Base-by-base conservation (phyloP, 352 stramenopile genomes). In the Phytophthora syringae region DNA sequence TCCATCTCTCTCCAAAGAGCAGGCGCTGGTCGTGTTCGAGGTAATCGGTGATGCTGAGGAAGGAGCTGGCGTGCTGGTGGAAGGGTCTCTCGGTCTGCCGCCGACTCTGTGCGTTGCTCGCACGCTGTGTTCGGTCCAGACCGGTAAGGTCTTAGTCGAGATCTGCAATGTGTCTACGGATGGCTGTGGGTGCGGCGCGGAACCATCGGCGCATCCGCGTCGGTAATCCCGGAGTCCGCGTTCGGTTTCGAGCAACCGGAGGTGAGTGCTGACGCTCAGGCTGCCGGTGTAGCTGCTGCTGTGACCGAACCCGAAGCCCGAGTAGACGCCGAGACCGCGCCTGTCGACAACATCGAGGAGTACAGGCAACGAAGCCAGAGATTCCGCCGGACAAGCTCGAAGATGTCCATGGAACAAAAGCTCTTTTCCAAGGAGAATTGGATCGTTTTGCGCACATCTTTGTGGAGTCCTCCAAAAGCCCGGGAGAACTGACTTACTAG, bases 81-180 rank as follows among this genome's bases (percentile, higher is more conserved):
- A 63, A 48, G 28, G 27, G 10, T 37, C 15, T 7, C 47, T n/a
- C n/a, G n/a, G n/a, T n/a, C n/a, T n/a, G n/a, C n/a, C n/a, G n/a
- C n/a, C n/a, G n/a, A n/a, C n/a, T 1, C 11, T 59, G 15, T 28
- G 48, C 7, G 48, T 65, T 9, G 57, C 37, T 1, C 36, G 39
- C 1, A 47, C 57, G 3, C n/a, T 65, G 2, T 24, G 39, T 18
- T 42, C 28, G 2, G 20, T 57, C 6, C 25, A n/a, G n/a, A n/a
- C n/a, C n/a, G n/a, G 57, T 1, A 12, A 56, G 16, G 39, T 27
- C 4, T 5, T 65, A 0, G 48, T 57, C 7, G 28, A 58, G 24
- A 1, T 65, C 2, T 52, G 48, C 15, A 65, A 65, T 24, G 27
- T 37, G 18, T 53, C 48, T 7, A 53, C 57, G 0, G 57, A 65